Evolutionary conservation across 176 grass and related monocot species (phyloP).

Genomic region (Carex scoparia): DNA sequence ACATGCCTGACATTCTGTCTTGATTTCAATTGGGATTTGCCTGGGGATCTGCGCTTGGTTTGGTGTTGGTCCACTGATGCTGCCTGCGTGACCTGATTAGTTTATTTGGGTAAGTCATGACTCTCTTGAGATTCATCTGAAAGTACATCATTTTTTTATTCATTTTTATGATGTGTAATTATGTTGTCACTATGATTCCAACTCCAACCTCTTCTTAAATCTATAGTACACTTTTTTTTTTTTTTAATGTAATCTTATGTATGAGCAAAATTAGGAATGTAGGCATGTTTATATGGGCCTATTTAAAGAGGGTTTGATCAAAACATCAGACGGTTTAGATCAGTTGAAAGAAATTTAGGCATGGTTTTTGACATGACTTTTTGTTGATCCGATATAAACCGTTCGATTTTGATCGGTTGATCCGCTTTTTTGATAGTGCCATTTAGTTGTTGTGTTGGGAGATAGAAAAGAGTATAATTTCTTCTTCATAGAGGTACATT

Average conservation of each 20-base stretch:
- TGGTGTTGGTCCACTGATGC: constrained; percentile 28
- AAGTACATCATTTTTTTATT: not conserved
- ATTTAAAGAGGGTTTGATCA: not conserved
- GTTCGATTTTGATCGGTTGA: not conserved
- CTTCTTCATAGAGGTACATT: not conserved
- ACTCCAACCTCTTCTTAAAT: not conserved
- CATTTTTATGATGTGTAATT: not conserved
- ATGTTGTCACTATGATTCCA: not conserved
- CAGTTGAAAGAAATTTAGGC: not conserved
- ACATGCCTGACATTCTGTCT: constrained; percentile 37
- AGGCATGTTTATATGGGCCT: not conserved
- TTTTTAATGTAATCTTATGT: not conserved
- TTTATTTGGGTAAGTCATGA: constrained; percentile 45
- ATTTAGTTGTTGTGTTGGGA: not conserved
- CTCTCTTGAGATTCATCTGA: not conserved
- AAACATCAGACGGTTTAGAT: not conserved
- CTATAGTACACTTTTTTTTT: not conserved
- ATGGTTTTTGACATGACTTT: not conserved
- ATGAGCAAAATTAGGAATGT: not conserved
- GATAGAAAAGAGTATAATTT: not conserved
- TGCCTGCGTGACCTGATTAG: constrained; percentile 24
- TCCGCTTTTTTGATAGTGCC: not conserved
- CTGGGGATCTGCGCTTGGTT: constrained; percentile 31
- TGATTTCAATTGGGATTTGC: constrained; percentile 26
- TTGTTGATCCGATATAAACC: not conserved